Percentiles rank a stretch among this genome's conserved stretches.
These are phyloP conservation scores for Calendula officinalis DNA, from an alignment of 129 eudicot species.

Conservation along the genomic window DNA sequence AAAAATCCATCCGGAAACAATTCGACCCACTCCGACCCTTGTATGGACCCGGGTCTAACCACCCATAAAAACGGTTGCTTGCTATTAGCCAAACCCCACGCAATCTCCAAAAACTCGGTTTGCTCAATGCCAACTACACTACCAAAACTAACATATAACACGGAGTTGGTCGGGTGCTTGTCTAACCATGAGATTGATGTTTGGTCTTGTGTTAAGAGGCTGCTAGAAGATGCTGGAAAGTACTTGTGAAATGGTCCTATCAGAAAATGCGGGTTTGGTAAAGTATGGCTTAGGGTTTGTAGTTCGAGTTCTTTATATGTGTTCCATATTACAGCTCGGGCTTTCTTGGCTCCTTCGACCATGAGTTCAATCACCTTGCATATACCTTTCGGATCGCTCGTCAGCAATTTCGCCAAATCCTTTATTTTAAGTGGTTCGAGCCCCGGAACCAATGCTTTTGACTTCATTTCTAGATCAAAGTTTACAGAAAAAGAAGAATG, in stretches of 20 bases:
- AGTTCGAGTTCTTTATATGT: conserved; percentile 34
- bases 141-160: conserved; percentile 33
- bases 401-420: conserved; percentile 10
- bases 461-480: conserved; percentile 10
- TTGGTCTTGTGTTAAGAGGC: conserved; percentile 22
- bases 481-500: neutral
- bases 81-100: conserved; percentile 45
- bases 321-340: conserved; percentile 29
- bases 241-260: conserved; percentile 42
- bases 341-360: conserved; percentile 11
- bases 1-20: conserved; percentile 27
- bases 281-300: neutral
- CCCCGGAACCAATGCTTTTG: conserved; percentile 9
- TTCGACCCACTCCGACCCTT: conserved; percentile 25
- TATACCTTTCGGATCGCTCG: neutral
- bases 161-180: conserved; percentile 21
- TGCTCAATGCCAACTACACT: conserved; percentile 18
- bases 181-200: conserved; percentile 41
- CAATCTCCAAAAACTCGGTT: conserved; percentile 28
- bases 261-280: conserved; percentile 26
- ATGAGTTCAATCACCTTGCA: conserved; percentile 10
- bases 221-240: conserved; percentile 20
- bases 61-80: conserved; percentile 43
- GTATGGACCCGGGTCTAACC: conserved; percentile 31
- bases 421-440: conserved; percentile 21